Percentiles rank a stretch among this genome's conserved stretches.
These are phyloP conservation scores for Xylaria sp. DNA, from an alignment of 2,329 filamentous ascomycete species.

Conservation along the genomic window DNA sequence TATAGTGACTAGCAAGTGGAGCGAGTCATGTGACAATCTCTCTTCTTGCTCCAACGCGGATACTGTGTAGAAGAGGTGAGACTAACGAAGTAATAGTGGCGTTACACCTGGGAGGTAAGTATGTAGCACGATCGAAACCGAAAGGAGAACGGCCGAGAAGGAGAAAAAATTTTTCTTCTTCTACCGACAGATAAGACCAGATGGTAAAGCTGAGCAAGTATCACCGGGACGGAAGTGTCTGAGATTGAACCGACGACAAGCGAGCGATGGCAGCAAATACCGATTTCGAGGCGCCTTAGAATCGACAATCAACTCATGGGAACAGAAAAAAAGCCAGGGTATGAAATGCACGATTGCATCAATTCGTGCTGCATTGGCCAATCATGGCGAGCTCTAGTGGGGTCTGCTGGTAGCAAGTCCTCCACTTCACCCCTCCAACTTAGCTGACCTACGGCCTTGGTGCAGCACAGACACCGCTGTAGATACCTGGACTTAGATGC, in stretches of 20 bases:
- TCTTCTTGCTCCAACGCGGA: neutral
- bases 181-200: neutral
- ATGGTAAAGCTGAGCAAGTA: neutral
- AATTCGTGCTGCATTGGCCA: constrained; percentile 26
- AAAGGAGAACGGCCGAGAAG: neutral
- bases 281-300: constrained; percentile 24
- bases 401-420: neutral
- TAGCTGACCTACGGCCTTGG: neutral
- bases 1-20: neutral
- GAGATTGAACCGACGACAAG: constrained; percentile 28
- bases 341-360: constrained; percentile 24
- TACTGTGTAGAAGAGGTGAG: neutral
- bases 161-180: neutral
- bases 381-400: constrained; percentile 9
- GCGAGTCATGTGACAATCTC: neutral
- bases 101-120: neutral
- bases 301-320: constrained; percentile 10
- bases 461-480: neutral
- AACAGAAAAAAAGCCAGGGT: constrained; percentile 11
- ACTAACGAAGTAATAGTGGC: neutral
- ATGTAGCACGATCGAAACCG: neutral
- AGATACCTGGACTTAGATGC: constrained; percentile 3
- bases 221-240: neutral
- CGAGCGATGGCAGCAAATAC: constrained; percentile 7
- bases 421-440: constrained; percentile 2